These are phyloP conservation scores for Wilhelminamyces savonicus DNA, from an alignment of 805 yeast species.

Conservation along the genomic window DNA sequence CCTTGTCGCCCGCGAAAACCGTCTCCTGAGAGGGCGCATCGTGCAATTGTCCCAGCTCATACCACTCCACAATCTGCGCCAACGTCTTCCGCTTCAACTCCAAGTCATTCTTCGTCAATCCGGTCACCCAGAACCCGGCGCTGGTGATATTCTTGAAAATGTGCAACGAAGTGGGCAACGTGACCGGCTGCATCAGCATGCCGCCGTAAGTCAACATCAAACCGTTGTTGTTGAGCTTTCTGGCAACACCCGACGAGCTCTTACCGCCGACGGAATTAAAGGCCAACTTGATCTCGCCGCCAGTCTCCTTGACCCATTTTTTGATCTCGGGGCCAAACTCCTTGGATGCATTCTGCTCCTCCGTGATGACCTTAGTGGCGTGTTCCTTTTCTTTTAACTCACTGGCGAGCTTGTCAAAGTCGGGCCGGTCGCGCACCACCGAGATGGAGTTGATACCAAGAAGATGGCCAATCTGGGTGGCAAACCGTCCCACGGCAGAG, in stretches of 20 bases:
- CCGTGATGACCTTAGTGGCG: conserved; percentile 87
- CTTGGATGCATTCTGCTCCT: conserved; percentile 69
- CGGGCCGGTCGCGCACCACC: conserved; percentile 81
- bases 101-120: conserved; percentile 26
- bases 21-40: conserved; percentile 32
- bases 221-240: conserved; percentile 73
- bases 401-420: conserved; percentile 52
- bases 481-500: conserved; percentile 90
- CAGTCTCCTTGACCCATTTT: conserved; percentile 42
- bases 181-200: conserved; percentile 93
- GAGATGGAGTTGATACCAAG: conserved; percentile 79
- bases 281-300: conserved; percentile 62
- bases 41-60: conserved; percentile 30
- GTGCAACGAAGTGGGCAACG: conserved; percentile 81
- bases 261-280: conserved; percentile 93
- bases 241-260: conserved; percentile 71
- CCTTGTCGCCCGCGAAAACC: conserved; percentile 12
- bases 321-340: conserved; percentile 59
- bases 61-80: conserved; percentile 34
- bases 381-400: conserved; percentile 58
- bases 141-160: conserved; percentile 85
- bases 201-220: conserved; percentile 91
- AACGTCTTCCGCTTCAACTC: conserved; percentile 32
- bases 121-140: conserved; percentile 91
- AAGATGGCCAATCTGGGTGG: conserved; percentile 76